A percentile compares a stretch with the other conserved stretches of the same genome.
These are phyloP conservation scores for Acorus calamus DNA, from an alignment of 106 monocot species.

Conservation along the genomic window DNA sequence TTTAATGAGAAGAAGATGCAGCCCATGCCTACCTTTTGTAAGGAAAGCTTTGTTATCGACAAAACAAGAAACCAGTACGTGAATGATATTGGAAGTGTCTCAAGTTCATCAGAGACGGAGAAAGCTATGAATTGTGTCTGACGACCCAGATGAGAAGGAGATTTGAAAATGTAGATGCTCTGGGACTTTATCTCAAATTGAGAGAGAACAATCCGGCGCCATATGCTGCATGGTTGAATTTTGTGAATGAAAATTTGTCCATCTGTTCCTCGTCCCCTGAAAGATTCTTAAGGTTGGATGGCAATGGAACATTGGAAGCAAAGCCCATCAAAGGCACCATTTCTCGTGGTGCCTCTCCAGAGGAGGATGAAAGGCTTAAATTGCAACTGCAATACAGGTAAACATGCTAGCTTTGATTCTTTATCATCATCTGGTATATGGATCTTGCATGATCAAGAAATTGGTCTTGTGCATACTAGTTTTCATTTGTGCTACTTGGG, in stretches of 20 bases:
- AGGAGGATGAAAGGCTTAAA: conserved; percentile 63
- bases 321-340: conserved; percentile 98
- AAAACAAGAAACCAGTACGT: conserved; percentile 75
- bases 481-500: too few species aligned
- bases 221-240: conserved; percentile 95
- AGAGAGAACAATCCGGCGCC: conserved; percentile 89
- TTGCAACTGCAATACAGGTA: conserved; percentile 79
- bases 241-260: conserved; percentile 52
- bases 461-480: not conserved
- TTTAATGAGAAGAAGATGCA: conserved; percentile 9
- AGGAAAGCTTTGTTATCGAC: conserved; percentile 41
- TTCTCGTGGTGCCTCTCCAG: conserved; percentile 61
- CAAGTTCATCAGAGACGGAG: conserved; percentile 74
- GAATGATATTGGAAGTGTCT: conserved; percentile 63
- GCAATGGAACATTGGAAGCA: conserved; percentile 61
- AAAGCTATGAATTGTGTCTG: conserved; percentile 93
- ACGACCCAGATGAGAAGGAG: conserved; percentile 81
- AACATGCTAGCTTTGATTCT: not conserved
- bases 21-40: not conserved
- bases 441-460: not conserved
- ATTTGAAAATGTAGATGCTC: conserved; percentile 31
- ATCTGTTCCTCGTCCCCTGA: conserved; percentile 92
- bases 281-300: conserved; percentile 71
- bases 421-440: not conserved
- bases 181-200: conserved; percentile 54